A percentile compares a stretch with the other conserved stretches of the same genome.
These are phyloP conservation scores for Onygenales sp. DNA, from an alignment of 2,329 filamentous ascomycete genomes.

Conservation along the genomic window DNA sequence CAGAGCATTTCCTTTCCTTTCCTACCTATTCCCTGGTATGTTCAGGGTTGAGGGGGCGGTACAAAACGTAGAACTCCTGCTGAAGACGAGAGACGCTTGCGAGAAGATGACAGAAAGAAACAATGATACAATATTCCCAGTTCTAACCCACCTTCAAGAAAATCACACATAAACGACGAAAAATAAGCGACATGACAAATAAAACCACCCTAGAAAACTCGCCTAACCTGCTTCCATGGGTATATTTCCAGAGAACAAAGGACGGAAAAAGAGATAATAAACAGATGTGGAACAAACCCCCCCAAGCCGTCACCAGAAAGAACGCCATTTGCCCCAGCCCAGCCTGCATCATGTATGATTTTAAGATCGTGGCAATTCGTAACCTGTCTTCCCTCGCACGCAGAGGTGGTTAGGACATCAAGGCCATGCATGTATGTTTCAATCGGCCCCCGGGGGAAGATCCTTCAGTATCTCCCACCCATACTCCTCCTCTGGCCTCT, in stretches of 20 bases:
- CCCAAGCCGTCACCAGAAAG: not conserved
- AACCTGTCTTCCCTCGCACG: not conserved
- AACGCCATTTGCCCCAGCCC: not conserved
- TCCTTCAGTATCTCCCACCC: conserved; percentile 41
- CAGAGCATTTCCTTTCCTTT: too few relatives aligned
- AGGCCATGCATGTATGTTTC: not conserved
- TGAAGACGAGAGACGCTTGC: not conserved
- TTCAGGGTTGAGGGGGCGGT: too few relatives aligned
- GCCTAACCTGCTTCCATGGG: not conserved
- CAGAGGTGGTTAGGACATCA: not conserved
- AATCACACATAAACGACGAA: not conserved
- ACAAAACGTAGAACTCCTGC: too few relatives aligned
- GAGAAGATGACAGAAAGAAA: not conserved
- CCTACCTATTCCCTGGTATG: too few relatives aligned
- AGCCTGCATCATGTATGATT: not conserved
- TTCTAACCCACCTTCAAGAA: not conserved
- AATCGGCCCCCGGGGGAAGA: conserved; percentile 9
- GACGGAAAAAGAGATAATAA: not conserved
- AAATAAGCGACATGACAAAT: not conserved
- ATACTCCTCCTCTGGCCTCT: conserved; percentile 40
- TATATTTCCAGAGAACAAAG: not conserved
- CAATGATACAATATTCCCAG: not conserved
- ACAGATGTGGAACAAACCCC: not conserved
- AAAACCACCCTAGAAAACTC: not conserved
- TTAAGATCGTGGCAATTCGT: not conserved